Conservation (phyloP, 306 rosid genomes). For the Pachyrhizus erosus region DNA sequence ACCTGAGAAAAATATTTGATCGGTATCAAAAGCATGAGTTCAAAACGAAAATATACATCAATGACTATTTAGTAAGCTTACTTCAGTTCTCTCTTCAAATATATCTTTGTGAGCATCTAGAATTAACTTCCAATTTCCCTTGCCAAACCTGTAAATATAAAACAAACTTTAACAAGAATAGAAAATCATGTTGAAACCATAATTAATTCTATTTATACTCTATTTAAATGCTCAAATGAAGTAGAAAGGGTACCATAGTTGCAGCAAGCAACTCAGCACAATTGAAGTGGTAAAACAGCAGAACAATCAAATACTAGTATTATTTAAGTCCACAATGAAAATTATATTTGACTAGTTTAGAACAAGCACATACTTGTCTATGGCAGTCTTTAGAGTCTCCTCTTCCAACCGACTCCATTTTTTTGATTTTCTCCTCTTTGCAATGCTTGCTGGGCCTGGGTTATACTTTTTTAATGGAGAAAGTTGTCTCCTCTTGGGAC, state of each 20-base stretch:
- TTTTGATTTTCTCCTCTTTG: constrained; percentile 57
- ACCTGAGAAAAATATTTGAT: constrained; percentile 55
- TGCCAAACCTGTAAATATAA: constrained; percentile 57
- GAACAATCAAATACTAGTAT: background rate
- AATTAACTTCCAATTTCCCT: constrained; percentile 69
- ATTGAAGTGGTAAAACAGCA: background rate
- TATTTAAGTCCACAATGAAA: background rate
- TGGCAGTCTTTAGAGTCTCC: constrained; percentile 55
- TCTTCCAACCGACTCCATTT: constrained; percentile 71
- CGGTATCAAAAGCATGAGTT: background rate
- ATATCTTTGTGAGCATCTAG: constrained; percentile 44
- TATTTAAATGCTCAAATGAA: background rate
- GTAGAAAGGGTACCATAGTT: constrained; percentile 7
- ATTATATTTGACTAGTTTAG: background rate
- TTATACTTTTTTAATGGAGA: constrained; percentile 61
- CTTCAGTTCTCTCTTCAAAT: constrained; percentile 70
- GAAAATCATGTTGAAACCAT: constrained; percentile 17
- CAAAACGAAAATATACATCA: background rate
- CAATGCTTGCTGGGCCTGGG: background rate
- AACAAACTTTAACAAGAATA: constrained; percentile 14
- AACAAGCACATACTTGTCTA: constrained; percentile 55
- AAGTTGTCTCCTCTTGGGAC: constrained; percentile 47
- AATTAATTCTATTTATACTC: background rate
- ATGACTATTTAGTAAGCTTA: constrained; percentile 33
- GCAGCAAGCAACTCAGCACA: background rate